Conservation (phyloP, 768 basidiomycete species). For the Dentipellis sp. region DNA sequence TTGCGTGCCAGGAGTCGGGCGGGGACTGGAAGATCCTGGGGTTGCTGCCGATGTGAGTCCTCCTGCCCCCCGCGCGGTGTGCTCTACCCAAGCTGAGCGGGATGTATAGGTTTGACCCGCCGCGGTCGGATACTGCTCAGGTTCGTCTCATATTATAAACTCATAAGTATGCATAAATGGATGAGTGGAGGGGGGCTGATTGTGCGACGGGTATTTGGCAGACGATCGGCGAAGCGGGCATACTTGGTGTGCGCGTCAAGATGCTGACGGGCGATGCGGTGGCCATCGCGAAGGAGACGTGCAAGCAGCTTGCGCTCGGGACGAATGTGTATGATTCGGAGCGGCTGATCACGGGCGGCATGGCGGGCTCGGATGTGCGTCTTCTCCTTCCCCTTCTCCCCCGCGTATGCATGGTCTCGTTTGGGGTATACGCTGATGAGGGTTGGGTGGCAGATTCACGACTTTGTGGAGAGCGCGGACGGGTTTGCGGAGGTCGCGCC, state of each 20-base stretch:
- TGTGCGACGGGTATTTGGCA: no score
- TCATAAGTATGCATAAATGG: no score
- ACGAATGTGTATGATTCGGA: constrained; percentile 39
- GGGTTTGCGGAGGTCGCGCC: constrained; percentile 43
- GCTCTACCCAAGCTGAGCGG: constrained; percentile 3
- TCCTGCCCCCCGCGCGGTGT: not conserved
- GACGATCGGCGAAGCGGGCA: constrained; percentile 34
- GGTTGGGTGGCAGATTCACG: constrained; percentile 25
- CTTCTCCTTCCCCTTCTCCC: not conserved
- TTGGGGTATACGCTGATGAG: no score
- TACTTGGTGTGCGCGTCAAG: constrained; percentile 36
- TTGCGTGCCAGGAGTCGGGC: constrained; percentile 34
- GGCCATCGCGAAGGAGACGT: constrained; percentile 39
- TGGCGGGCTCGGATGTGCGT: constrained; percentile 30
- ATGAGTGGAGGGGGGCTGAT: no score
- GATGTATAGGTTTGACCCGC: constrained; percentile 36
- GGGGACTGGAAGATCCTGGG: constrained; percentile 35
- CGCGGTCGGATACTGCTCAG: constrained; percentile 32
- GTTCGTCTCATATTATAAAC: no score
- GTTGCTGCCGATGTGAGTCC: constrained; percentile 18
- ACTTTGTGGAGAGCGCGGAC: constrained; percentile 40
- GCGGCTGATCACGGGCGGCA: constrained; percentile 31
- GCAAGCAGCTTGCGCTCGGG: constrained; percentile 33
- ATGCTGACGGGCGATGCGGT: constrained; percentile 45
- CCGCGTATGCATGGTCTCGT: no score